Conservation (phyloP, 179 eudicot genomes). For the Silene noctiflora region DNA sequence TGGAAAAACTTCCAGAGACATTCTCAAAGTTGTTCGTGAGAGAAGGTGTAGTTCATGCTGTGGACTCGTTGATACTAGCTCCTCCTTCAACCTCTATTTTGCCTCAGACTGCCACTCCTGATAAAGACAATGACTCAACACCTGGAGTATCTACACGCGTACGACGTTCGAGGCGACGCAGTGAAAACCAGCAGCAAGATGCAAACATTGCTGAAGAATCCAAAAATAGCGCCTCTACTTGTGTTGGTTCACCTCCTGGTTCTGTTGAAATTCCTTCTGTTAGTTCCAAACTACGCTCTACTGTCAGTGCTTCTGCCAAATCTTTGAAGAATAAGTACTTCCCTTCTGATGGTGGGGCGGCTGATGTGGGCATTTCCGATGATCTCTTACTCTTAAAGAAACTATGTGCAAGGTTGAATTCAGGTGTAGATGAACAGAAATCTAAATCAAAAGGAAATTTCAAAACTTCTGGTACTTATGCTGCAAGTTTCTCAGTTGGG, state of each 20-base stretch:
- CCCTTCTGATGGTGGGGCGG: constrained; percentile 61
- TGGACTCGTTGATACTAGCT: constrained; percentile 63
- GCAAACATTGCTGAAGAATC: constrained; percentile 56
- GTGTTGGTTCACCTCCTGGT: constrained; percentile 68
- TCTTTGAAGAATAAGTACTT: constrained; percentile 84
- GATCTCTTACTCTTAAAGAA: constrained; percentile 81
- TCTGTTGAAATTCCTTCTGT: constrained; percentile 50
- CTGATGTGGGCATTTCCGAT: constrained; percentile 73
- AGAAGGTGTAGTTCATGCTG: constrained; percentile 97
- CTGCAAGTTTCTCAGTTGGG: constrained; percentile 49
- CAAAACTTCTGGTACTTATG: constrained; percentile 47
- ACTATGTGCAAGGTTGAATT: constrained; percentile 73
- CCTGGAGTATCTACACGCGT: constrained; percentile 69
- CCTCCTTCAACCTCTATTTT: constrained; percentile 40
- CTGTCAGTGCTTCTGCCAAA: constrained; percentile 75
- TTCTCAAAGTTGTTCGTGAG: constrained; percentile 94
- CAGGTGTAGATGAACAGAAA: constrained; percentile 66
- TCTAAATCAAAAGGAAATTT: constrained; percentile 73
- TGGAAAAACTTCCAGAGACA: constrained; percentile 92
- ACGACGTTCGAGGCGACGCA: constrained; percentile 77
- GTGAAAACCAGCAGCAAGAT: constrained; percentile 57
- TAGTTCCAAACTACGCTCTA: constrained; percentile 59
- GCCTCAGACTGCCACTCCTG: constrained; percentile 43
- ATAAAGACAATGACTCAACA: constrained; percentile 70
- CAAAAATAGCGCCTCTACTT: constrained; percentile 45